phyloP scores from a whole-genome alignment of 768 basidiomycete species.

The Strobilomyces confusus region DNA sequence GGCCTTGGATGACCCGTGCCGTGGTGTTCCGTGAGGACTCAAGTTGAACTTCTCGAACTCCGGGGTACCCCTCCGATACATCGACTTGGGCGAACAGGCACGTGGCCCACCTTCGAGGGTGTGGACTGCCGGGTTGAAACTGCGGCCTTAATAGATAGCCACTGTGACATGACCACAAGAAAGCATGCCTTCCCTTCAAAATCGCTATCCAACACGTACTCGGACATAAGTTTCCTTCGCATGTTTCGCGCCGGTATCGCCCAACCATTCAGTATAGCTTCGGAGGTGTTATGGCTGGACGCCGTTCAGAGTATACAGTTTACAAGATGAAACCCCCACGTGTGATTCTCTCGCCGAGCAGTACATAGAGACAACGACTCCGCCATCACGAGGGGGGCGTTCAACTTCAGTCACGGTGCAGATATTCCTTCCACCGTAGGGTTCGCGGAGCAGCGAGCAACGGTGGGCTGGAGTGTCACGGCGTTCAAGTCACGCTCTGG shows the following conservation, averaged over 20 bases:
- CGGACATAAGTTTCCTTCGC: slow-evolving; percentile 6
- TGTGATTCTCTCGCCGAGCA: slow-evolving; percentile 10
- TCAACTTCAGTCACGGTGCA: no score
- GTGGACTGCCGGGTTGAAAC: neutral
- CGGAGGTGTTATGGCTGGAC: neutral
- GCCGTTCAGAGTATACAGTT: neutral
- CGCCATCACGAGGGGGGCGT: neutral
- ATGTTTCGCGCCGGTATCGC: neutral
- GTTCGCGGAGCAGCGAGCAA: no score
- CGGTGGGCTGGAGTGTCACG: no score
- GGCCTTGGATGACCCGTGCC: slow-evolving; percentile 5
- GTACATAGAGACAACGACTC: slow-evolving; percentile 14
- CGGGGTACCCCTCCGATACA: slow-evolving; percentile 29
- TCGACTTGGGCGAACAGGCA: slow-evolving; percentile 36
- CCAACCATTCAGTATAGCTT: slow-evolving; percentile 7
- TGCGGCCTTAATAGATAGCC: slow-evolving; percentile 21
- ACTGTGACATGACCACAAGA: slow-evolving; percentile 25
- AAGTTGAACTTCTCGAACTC: slow-evolving; percentile 16
- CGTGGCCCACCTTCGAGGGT: slow-evolving; percentile 1
- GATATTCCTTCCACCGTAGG: no score
- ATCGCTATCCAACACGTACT: slow-evolving; percentile 24
- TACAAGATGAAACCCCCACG: slow-evolving; percentile 8
- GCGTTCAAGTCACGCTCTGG: no score
- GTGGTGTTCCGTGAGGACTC: slow-evolving; percentile 9
- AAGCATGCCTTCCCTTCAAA: slow-evolving; percentile 24